Conservation (phyloP, 1,284 basidiomycete genomes). For the Albatrellus sp. region DNA sequence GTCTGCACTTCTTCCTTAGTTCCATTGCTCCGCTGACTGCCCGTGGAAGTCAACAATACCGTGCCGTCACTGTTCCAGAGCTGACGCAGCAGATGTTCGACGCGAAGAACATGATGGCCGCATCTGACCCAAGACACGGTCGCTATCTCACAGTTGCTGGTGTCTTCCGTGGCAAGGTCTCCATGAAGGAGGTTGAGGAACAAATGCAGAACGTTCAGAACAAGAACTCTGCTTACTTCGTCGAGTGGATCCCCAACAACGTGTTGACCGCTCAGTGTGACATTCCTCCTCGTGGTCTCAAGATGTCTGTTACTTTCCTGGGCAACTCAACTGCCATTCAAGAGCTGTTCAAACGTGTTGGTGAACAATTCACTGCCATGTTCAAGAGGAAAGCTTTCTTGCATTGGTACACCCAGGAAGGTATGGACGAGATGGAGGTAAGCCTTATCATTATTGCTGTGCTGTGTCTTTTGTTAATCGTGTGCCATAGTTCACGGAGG, state of each 20-base stretch:
- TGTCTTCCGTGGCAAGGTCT: slow-evolving; percentile 97
- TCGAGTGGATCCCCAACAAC: slow-evolving; percentile 99
- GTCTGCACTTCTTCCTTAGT: slow-evolving; percentile 99
- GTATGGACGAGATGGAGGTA: slow-evolving; percentile 98
- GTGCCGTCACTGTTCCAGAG: slow-evolving; percentile 91
- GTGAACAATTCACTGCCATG: slow-evolving; percentile 97
- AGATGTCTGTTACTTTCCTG: slow-evolving; percentile 96
- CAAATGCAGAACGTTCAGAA: slow-evolving; percentile 96
- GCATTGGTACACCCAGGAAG: slow-evolving; percentile 98
- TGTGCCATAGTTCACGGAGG: slow-evolving; percentile 68
- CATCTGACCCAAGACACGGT: slow-evolving; percentile 89
- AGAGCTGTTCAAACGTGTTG: slow-evolving; percentile 95
- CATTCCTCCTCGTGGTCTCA: slow-evolving; percentile 84
- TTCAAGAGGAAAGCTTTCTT: slow-evolving; percentile 99
- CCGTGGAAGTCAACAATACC: slow-evolving; percentile 86
- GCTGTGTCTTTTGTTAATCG: slow-evolving; percentile 6
- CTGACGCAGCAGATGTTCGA: slow-evolving; percentile 98
- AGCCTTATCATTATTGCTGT: slow-evolving; percentile 16
- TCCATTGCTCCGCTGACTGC: slow-evolving; percentile 94
- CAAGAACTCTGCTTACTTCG: slow-evolving; percentile 97
- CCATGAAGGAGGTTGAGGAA: slow-evolving; percentile 99
- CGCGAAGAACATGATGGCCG: slow-evolving; percentile 98
- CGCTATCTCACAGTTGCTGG: slow-evolving; percentile 92
- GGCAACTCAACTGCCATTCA: slow-evolving; percentile 97
- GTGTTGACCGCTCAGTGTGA: slow-evolving; percentile 94